Percentiles rank a stretch among this genome's conserved stretches.
phyloP scores from a whole-genome alignment of 1,284 basidiomycete genomes.

The Apiotrichum gracile region DNA sequence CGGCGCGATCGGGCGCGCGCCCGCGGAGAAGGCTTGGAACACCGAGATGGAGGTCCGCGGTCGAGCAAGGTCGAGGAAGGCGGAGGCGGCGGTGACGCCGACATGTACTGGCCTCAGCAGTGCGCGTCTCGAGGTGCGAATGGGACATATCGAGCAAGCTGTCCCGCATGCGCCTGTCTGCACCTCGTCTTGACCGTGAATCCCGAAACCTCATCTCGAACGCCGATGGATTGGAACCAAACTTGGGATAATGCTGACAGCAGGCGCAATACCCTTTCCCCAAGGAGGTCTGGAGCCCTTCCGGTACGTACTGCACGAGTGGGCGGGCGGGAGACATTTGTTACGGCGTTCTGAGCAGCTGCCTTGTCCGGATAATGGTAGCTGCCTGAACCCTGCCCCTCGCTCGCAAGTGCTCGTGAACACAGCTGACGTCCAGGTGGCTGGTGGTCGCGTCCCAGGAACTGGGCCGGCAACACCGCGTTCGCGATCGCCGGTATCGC shows the following conservation, averaged over 20 bases:
- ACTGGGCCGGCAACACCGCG: constrained; percentile 53
- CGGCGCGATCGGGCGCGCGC: not conserved
- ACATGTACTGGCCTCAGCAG: no score
- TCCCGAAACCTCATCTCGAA: not conserved
- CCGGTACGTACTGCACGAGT: constrained; percentile 29
- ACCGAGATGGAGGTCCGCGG: no score
- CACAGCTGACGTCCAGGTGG: constrained; percentile 42
- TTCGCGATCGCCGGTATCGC: constrained; percentile 49
- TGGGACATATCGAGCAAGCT: no score
- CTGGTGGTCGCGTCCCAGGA: constrained; percentile 55
- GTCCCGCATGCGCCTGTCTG: no score
- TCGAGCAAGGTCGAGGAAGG: not conserved
- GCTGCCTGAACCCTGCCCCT: not conserved
- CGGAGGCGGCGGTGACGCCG: not conserved
- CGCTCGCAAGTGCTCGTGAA: not conserved
- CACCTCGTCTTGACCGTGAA: no score
- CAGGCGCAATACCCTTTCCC: constrained; percentile 53
- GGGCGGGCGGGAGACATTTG: no score
- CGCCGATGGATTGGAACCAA: not conserved
- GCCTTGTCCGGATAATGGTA: not conserved
- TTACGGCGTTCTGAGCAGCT: no score
- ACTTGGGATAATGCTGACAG: constrained; percentile 6
- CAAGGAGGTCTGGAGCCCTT: constrained; percentile 55
- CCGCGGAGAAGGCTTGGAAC: not conserved
- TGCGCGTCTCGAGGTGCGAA: no score